Percentiles rank a stretch among this genome's conserved stretches.
Conservation (phyloP, 805 yeast genomes). For the Metschnikowia matae region DNA sequence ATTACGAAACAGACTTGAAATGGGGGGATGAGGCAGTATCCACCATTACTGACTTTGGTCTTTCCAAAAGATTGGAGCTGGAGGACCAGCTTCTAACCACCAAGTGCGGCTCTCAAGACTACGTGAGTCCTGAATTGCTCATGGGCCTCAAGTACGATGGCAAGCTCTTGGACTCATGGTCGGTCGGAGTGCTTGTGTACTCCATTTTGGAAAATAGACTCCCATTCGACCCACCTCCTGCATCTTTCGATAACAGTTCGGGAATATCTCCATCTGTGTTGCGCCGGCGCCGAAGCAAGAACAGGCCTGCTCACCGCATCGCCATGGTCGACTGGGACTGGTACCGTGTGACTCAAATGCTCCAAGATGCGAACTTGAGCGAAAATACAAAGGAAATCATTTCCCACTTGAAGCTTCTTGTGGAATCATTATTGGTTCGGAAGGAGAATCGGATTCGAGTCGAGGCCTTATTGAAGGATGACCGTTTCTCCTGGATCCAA, state of each 20-base stretch:
- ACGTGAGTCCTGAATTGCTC: slow-evolving; percentile 89
- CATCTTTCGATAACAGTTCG: slow-evolving; percentile 27
- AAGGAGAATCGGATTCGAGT: slow-evolving; percentile 31
- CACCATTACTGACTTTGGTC: slow-evolving; percentile 83
- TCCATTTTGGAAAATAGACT: slow-evolving; percentile 78
- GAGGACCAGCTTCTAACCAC: slow-evolving; percentile 67
- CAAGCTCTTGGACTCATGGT: slow-evolving; percentile 88
- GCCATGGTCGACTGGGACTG: slow-evolving; percentile 93
- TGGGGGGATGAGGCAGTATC: slow-evolving; percentile 35
- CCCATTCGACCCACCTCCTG: slow-evolving; percentile 88
- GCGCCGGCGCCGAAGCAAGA: slow-evolving; percentile 39
- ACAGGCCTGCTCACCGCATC: slow-evolving; percentile 78
- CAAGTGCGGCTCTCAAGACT: slow-evolving; percentile 94
- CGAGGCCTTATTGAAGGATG: slow-evolving; percentile 14
- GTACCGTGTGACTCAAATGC: slow-evolving; percentile 39
- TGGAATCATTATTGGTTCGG: slow-evolving; percentile 33
- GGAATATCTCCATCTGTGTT: slow-evolving; percentile 39
- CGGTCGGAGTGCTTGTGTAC: slow-evolving; percentile 87
- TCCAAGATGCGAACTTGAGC: slow-evolving; percentile 6
- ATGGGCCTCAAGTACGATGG: slow-evolving; percentile 94
- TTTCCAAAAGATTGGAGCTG: slow-evolving; percentile 65
- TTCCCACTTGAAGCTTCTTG: slow-evolving; percentile 23
- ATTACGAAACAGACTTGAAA: slow-evolving; percentile 8
- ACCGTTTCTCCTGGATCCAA: slow-evolving; percentile 25
- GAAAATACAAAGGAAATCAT: slow-evolving; percentile 9